A percentile compares a stretch with the other conserved stretches of the same genome.
These are phyloP conservation scores for Bauhinia variegata DNA, from an alignment of 306 rosid genomes.

Conservation along the genomic window DNA sequence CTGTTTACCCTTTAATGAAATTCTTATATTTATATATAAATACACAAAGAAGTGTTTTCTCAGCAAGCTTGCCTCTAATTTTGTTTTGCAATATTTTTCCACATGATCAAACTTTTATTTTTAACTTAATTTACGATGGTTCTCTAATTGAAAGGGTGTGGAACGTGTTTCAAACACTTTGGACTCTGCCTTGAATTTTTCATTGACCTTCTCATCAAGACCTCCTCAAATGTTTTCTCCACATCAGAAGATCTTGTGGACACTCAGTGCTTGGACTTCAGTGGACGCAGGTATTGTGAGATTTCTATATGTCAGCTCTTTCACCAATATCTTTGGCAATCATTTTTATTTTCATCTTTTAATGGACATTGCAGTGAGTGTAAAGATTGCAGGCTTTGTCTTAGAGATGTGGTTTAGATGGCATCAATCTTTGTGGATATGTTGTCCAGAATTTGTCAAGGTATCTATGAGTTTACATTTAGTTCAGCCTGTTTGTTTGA, in stretches of 20 bases:
- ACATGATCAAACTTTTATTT: slow-evolving; percentile 12
- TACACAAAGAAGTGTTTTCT: too few species aligned
- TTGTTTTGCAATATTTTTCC: not conserved
- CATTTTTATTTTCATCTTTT: slow-evolving; percentile 5
- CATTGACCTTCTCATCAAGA: slow-evolving; percentile 75
- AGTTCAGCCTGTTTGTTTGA: not conserved
- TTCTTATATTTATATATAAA: too few species aligned
- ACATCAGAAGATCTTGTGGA: slow-evolving; percentile 79
- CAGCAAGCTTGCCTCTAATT: not conserved
- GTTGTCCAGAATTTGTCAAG: slow-evolving; percentile 56
- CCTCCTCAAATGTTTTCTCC: slow-evolving; percentile 87
- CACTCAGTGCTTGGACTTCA: slow-evolving; percentile 53
- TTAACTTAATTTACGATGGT: slow-evolving; percentile 17
- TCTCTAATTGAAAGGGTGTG: slow-evolving; percentile 48
- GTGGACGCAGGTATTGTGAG: slow-evolving; percentile 66
- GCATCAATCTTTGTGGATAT: slow-evolving; percentile 89
- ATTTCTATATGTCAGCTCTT: not conserved
- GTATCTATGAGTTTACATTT: slow-evolving; percentile 32
- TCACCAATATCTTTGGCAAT: slow-evolving; percentile 4
- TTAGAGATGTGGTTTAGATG: slow-evolving; percentile 91
- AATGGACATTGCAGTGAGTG: slow-evolving; percentile 45
- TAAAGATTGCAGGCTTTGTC: slow-evolving; percentile 61
- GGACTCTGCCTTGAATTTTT: slow-evolving; percentile 59
- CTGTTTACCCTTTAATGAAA: too few species aligned
- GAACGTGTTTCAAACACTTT: slow-evolving; percentile 45